Conservation (phyloP, 805 yeast species). For the Suhomyces sp. region DNA sequence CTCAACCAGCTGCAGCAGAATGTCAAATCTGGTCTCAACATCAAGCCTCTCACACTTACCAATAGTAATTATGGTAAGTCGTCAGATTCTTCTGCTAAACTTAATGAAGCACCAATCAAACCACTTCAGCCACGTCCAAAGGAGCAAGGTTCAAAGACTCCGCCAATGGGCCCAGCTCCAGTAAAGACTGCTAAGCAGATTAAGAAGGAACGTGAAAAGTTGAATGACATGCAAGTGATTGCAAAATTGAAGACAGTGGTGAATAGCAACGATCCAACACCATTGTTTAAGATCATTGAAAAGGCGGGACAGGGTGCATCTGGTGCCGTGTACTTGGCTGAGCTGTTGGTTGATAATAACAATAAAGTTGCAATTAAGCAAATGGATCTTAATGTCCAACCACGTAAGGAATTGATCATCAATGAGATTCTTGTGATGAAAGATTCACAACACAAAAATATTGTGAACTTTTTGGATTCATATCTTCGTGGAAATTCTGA, state of each 20-base stretch:
- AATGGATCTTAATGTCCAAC: conserved; percentile 88
- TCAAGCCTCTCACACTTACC: conserved; percentile 14
- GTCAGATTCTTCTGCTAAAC: neutral
- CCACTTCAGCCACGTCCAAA: conserved; percentile 24
- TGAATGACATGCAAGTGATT: conserved; percentile 87
- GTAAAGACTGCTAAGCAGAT: conserved; percentile 39
- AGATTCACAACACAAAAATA: conserved; percentile 90
- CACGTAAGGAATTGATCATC: conserved; percentile 90
- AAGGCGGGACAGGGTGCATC: conserved; percentile 98
- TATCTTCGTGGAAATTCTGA: conserved; percentile 58
- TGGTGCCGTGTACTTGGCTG: conserved; percentile 91
- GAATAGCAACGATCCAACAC: conserved; percentile 80
- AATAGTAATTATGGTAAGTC: no score
- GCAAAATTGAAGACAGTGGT: conserved; percentile 81
- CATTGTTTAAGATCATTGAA: conserved; percentile 70
- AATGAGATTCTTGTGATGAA: conserved; percentile 97
- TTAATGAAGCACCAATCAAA: conserved; percentile 21
- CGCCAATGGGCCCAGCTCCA: conserved; percentile 12
- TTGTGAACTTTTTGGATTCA: conserved; percentile 92
- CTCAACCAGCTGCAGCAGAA: conserved; percentile 6
- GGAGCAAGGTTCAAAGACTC: conserved; percentile 3
- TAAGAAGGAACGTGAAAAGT: conserved; percentile 41
- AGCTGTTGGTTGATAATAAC: conserved; percentile 53
- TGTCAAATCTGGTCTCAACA: conserved; percentile 7
- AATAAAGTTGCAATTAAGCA: conserved; percentile 92